Percentiles rank a stretch among this genome's conserved stretches.
These are phyloP conservation scores for Berkeleyomyces basicola DNA, from an alignment of 2,329 filamentous ascomycete species.

Conservation along the genomic window DNA sequence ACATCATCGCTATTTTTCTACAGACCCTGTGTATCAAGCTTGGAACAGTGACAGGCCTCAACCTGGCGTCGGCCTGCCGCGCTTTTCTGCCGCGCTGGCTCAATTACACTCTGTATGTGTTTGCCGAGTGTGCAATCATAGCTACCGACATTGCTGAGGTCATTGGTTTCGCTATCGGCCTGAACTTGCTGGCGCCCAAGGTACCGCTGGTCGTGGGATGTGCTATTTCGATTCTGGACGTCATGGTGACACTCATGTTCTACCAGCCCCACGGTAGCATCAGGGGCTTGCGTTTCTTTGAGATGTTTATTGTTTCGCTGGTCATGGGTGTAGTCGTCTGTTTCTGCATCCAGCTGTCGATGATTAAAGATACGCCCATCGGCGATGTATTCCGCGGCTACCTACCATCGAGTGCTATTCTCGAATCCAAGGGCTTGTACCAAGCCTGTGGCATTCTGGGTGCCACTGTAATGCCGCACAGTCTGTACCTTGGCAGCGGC, in stretches of 20 bases:
- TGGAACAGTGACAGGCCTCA: conserved; percentile 50
- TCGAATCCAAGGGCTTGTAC: conserved; percentile 44
- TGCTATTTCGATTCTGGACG: conserved; percentile 50
- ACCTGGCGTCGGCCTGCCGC: conserved; percentile 49
- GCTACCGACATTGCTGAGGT: conserved; percentile 58
- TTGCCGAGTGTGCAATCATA: conserved; percentile 52
- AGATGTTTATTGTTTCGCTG: conserved; percentile 43
- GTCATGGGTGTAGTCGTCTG: conserved; percentile 54
- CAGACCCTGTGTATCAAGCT: conserved; percentile 53
- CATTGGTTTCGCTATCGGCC: conserved; percentile 52
- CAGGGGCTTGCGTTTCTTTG: conserved; percentile 43
- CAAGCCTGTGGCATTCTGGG: conserved; percentile 63
- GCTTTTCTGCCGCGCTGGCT: conserved; percentile 50
- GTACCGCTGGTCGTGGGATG: conserved; percentile 52
- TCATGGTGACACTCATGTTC: conserved; percentile 50
- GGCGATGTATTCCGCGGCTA: conserved; percentile 49
- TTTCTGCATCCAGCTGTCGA: conserved; percentile 51
- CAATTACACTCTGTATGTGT: conserved; percentile 41
- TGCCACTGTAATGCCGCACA: conserved; percentile 59
- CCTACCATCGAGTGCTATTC: conserved; percentile 41
- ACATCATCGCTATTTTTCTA: conserved; percentile 54
- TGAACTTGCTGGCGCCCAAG: conserved; percentile 47
- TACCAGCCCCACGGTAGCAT: conserved; percentile 44
- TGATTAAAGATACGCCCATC: conserved; percentile 38
- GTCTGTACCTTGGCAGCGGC: conserved; percentile 50